A percentile compares a stretch with the other conserved stretches of the same genome.
Conservation (phyloP, 2,329 filamentous ascomycete species). For the Alternaria sp. region DNA sequence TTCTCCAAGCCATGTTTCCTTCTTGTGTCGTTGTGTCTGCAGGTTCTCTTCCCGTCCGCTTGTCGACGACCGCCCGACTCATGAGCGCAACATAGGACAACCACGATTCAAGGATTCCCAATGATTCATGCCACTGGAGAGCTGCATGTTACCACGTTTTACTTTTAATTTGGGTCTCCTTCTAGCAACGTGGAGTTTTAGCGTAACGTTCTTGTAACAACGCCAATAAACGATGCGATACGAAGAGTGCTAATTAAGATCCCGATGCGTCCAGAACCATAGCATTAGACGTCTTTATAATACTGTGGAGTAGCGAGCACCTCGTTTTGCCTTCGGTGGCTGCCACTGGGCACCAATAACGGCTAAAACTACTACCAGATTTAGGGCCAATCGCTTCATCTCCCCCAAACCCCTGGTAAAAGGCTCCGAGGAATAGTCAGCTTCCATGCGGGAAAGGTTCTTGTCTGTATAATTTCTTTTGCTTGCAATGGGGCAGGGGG, state of each 20-base stretch:
- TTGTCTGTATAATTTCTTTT: not conserved
- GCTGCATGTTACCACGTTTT: not conserved
- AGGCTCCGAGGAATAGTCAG: not conserved
- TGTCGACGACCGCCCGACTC: not conserved
- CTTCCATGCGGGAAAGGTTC: not conserved
- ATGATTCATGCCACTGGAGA: not conserved
- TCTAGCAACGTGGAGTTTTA: not conserved
- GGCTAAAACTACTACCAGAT: not conserved
- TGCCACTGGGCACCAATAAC: constrained; percentile 2
- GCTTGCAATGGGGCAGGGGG: not conserved
- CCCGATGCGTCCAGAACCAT: not conserved
- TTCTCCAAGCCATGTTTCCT: not conserved
- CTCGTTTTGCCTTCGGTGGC: not conserved
- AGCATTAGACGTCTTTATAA: not conserved
- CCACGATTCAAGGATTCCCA: not conserved
- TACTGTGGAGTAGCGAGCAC: not conserved
- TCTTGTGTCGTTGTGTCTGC: not conserved
- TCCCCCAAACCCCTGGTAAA: not conserved
- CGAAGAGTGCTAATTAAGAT: not conserved
- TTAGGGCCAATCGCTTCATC: not conserved
- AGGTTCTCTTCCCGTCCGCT: not conserved
- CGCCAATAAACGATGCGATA: not conserved
- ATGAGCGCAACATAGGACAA: not conserved
- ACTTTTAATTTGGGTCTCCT: not conserved
- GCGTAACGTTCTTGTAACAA: not conserved